A percentile compares a stretch with the other conserved stretches of the same genome.
phyloP scores from a whole-genome alignment of 768 basidiomycete species.

The Boletus patriciae region DNA sequence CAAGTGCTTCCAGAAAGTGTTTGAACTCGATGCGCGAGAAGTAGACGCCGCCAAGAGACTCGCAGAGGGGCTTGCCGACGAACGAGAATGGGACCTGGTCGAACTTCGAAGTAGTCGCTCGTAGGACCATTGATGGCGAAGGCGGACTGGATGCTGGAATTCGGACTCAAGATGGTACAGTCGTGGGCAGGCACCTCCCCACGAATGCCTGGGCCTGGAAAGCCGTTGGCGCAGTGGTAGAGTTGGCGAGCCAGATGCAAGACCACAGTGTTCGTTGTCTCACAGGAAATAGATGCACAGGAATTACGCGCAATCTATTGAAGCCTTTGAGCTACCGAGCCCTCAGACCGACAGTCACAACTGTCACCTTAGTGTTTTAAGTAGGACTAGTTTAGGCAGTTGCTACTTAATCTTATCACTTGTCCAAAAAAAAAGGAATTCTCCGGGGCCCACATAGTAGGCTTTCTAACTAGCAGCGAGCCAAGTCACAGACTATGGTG shows the following conservation, averaged over 20 bases:
- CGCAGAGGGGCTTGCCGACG: conserved; percentile 87
- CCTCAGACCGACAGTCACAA: no score
- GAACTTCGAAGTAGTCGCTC: conserved; percentile 94
- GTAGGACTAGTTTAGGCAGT: no score
- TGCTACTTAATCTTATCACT: no score
- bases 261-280: not conserved
- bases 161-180: conserved; percentile 41
- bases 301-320: conserved; percentile 73
- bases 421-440: no score
- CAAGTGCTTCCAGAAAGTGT: conserved; percentile 97
- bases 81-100: conserved; percentile 93
- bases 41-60: conserved; percentile 79
- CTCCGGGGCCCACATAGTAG: no score
- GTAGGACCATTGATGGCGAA: conserved; percentile 90
- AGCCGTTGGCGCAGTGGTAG: conserved; percentile 87
- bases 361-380: no score
- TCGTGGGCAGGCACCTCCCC: conserved; percentile 56
- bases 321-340: no score
- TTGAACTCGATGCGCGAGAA: conserved; percentile 92
- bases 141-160: conserved; percentile 69
- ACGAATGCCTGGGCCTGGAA: conserved; percentile 98
- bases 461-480: no score
- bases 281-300: conserved; percentile 50
- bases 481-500: no score
- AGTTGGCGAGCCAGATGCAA: conserved; percentile 60